Conservation (phyloP, 2,329 filamentous ascomycete species). For the Cladosporium sp. region DNA sequence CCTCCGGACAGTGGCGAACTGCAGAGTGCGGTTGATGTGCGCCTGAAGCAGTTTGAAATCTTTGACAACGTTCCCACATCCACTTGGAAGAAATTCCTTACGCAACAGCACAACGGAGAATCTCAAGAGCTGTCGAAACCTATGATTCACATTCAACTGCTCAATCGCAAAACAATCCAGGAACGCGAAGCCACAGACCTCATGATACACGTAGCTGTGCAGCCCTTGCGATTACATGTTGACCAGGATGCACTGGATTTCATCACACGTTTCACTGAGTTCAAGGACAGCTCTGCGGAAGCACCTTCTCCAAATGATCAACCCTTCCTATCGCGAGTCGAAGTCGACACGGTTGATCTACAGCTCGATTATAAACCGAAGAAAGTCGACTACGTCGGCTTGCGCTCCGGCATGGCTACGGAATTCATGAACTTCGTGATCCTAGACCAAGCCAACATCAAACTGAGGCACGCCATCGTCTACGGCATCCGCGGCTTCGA, state of each 20-base stretch:
- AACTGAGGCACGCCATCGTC: slow-evolving; percentile 81
- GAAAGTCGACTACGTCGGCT: slow-evolving; percentile 88
- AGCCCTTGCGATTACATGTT: slow-evolving; percentile 86
- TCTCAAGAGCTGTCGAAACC: slow-evolving; percentile 72
- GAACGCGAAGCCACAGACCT: slow-evolving; percentile 86
- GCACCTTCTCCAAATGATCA: slow-evolving; percentile 42
- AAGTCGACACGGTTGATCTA: slow-evolving; percentile 77
- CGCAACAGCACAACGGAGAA: slow-evolving; percentile 81
- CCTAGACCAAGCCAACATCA: slow-evolving; percentile 81
- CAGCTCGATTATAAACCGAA: slow-evolving; percentile 97
- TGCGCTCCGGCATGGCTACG: slow-evolving; percentile 88
- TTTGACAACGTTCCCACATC: slow-evolving; percentile 93
- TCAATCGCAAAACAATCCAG: slow-evolving; percentile 81
- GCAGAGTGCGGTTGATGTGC: slow-evolving; percentile 79
- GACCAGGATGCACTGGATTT: slow-evolving; percentile 98
- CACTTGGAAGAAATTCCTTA: slow-evolving; percentile 97
- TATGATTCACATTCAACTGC: slow-evolving; percentile 85
- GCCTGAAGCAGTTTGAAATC: slow-evolving; percentile 78
- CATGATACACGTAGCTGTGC: slow-evolving; percentile 62
- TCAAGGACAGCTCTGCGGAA: slow-evolving; percentile 69
- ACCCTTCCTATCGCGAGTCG: slow-evolving; percentile 78
- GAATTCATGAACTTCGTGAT: slow-evolving; percentile 99
- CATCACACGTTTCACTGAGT: slow-evolving; percentile 94
- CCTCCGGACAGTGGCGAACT: slow-evolving; percentile 74
- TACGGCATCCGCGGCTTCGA: slow-evolving; percentile 92